Conservation (phyloP, 2,329 filamentous ascomycete species). For the Drechslera avenae region DNA sequence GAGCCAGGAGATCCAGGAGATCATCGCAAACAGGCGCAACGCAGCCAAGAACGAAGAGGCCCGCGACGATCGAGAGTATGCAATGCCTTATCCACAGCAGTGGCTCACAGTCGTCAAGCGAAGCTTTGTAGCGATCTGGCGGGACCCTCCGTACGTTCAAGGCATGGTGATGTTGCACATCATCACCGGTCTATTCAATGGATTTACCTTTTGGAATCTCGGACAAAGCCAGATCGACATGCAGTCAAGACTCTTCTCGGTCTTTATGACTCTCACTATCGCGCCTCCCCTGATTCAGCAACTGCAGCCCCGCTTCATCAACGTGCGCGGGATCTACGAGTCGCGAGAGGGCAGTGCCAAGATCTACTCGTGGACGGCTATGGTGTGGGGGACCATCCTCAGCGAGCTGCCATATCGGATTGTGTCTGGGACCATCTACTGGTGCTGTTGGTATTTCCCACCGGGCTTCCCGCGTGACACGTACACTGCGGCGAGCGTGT, state of each 20-base stretch:
- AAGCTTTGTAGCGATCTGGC: slow-evolving; percentile 65
- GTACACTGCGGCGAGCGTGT: slow-evolving; percentile 66
- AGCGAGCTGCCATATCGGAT: slow-evolving; percentile 74
- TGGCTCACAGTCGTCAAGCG: slow-evolving; percentile 50
- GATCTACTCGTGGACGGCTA: slow-evolving; percentile 78
- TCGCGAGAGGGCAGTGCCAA: slow-evolving; percentile 76
- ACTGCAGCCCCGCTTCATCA: slow-evolving; percentile 73
- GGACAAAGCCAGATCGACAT: slow-evolving; percentile 50
- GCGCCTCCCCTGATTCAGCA: slow-evolving; percentile 76
- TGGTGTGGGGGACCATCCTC: slow-evolving; percentile 67
- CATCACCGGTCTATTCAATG: slow-evolving; percentile 56
- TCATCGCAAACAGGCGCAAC: slow-evolving; percentile 44
- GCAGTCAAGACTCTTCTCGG: slow-evolving; percentile 70
- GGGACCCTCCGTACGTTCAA: slow-evolving; percentile 69
- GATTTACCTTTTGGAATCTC: slow-evolving; percentile 57
- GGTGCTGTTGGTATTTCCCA: slow-evolving; percentile 58
- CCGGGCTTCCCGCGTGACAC: slow-evolving; percentile 60
- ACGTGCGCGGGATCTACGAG: slow-evolving; percentile 69
- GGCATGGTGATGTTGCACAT: slow-evolving; percentile 58
- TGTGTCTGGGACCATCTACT: slow-evolving; percentile 69
- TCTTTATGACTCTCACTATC: slow-evolving; percentile 79
- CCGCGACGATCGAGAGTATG: slow-evolving; percentile 53
- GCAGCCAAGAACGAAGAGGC: slow-evolving; percentile 41
- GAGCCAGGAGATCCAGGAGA: slow-evolving; percentile 49
- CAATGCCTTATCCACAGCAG: slow-evolving; percentile 51